These are phyloP conservation scores for Calonectria naviculata DNA, from an alignment of 2,329 filamentous ascomycete species.

Conservation along the genomic window DNA sequence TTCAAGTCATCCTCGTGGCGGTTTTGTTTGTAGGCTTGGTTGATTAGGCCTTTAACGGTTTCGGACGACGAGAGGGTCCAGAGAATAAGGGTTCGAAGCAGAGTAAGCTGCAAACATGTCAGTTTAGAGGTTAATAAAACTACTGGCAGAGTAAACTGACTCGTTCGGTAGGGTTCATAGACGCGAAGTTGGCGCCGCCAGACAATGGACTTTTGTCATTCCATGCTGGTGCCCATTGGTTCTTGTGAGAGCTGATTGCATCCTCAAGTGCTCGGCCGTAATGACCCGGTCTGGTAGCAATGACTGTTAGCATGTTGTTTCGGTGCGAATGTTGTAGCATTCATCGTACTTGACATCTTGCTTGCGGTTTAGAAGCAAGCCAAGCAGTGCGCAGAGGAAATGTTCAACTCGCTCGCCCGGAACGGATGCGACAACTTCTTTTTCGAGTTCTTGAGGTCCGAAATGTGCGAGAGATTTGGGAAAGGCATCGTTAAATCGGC, in stretches of 20 bases:
- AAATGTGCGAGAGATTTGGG: conserved; percentile 89
- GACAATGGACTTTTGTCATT: conserved; percentile 84
- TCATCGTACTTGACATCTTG: conserved; percentile 95
- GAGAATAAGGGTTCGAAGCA: conserved; percentile 84
- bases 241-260: conserved; percentile 84
- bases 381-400: conserved; percentile 88
- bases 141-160: conserved; percentile 60
- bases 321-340: neutral
- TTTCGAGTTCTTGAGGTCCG: conserved; percentile 94
- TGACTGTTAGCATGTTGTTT: conserved; percentile 28
- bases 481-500: conserved; percentile 90
- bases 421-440: conserved; percentile 79
- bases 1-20: conserved; percentile 84
- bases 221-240: conserved; percentile 91
- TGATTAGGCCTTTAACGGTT: conserved; percentile 81
- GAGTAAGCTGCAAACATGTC: conserved; percentile 70
- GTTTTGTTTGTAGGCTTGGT: conserved; percentile 87
- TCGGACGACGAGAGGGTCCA: conserved; percentile 95
- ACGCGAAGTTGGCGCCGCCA: conserved; percentile 82
- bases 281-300: conserved; percentile 78
- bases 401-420: conserved; percentile 89
- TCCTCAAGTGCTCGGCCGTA: conserved; percentile 95
- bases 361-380: conserved; percentile 93
- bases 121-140: conserved; percentile 6
- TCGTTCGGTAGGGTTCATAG: conserved; percentile 83